phyloP scores from a whole-genome alignment of 495 filamentous ascomycete species.

The Xylaria scruposa region DNA sequence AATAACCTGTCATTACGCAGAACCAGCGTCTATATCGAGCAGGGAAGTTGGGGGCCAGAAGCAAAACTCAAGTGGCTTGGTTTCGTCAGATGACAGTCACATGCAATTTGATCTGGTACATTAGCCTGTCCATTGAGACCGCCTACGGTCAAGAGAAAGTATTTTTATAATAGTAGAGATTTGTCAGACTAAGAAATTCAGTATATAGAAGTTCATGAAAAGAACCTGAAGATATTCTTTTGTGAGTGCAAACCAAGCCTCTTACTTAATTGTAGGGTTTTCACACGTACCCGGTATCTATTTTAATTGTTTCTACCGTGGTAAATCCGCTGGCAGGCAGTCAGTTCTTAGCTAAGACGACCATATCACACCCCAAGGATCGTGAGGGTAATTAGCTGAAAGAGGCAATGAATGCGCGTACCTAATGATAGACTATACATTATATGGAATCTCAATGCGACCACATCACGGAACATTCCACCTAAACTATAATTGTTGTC shows the following conservation, averaged over 20 bases:
- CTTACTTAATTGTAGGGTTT: too few species aligned
- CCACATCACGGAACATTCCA: not conserved
- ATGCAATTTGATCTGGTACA: constrained; percentile 11
- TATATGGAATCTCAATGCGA: constrained; percentile 3
- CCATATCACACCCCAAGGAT: not conserved
- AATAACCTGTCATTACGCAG: too few species aligned
- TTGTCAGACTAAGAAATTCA: not conserved
- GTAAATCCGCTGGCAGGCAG: constrained; percentile 14
- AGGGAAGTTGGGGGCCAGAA: constrained; percentile 11
- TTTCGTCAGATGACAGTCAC: constrained; percentile 5
- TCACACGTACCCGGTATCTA: too few species aligned
- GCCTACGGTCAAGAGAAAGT: not conserved
- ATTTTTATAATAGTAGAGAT: not conserved
- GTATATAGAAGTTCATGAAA: not conserved
- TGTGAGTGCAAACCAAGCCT: not conserved
- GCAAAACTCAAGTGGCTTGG: not conserved
- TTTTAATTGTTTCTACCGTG: not conserved
- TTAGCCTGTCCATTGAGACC: not conserved
- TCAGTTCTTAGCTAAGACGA: not conserved
- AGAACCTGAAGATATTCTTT: not conserved
- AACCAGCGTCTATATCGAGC: constrained; percentile 6
- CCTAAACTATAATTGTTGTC: not conserved
- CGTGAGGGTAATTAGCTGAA: constrained; percentile 4
- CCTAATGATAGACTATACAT: not conserved
- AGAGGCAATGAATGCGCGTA: constrained; percentile 5